These are phyloP conservation scores for Podila epigama DNA, from an alignment of 192 early-diverging fungal genomes.

Conservation along the genomic window DNA sequence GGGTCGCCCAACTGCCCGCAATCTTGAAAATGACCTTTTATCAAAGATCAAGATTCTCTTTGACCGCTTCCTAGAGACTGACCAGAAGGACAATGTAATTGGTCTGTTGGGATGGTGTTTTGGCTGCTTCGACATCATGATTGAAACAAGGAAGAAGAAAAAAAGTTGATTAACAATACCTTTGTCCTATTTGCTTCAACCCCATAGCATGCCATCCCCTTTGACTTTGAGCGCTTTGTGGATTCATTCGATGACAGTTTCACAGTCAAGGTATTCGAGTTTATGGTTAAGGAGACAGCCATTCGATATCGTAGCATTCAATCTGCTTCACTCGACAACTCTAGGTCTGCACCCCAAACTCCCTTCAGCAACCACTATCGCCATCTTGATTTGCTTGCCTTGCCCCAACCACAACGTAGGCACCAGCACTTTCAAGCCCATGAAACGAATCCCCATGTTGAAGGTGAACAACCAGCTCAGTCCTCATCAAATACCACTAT, in stretches of 20 bases:
- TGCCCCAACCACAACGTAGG: too few relatives aligned
- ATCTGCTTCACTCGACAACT: not conserved
- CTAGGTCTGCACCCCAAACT: not conserved
- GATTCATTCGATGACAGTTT: conserved; percentile 44
- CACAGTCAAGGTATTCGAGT: conserved; percentile 35
- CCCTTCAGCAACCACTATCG: conserved; percentile 26
- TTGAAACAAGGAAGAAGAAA: not conserved
- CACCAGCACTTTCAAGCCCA: too few relatives aligned
- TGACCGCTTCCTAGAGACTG: conserved; percentile 34
- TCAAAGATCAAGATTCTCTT: conserved; percentile 41
- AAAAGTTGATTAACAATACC: not conserved
- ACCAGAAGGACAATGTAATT: conserved; percentile 45
- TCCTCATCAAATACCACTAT: too few relatives aligned
- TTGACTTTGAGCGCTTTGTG: conserved; percentile 47
- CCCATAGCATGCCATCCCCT: conserved; percentile 1
- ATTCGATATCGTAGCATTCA: conserved; percentile 22
- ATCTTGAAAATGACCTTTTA: conserved; percentile 47
- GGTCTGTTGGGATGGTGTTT: not conserved
- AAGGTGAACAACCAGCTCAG: too few relatives aligned
- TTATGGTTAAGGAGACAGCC: conserved; percentile 41
- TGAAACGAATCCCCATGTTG: too few relatives aligned
- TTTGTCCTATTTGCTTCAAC: not conserved
- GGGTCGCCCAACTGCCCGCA: conserved; percentile 37
- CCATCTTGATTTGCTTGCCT: not conserved
- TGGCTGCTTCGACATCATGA: not conserved